Evolutionary conservation across 1,284 basidiomycete genomes (phyloP), one percentile per base, ranked within the genome.

Genomic region (Neotropicomus parvogracilis): DNA sequence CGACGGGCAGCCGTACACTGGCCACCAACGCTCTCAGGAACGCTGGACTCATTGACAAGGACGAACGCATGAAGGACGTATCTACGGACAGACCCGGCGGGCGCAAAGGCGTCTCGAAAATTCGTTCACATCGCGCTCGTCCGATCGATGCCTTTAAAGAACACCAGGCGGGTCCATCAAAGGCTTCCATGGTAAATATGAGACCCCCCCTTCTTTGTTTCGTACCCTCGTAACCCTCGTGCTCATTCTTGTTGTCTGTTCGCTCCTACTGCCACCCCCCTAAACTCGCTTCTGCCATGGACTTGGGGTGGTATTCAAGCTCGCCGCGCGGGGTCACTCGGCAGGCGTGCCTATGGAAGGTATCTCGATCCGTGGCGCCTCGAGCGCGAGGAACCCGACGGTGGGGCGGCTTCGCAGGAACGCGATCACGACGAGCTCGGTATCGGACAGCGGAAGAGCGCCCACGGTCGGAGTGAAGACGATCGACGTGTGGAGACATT

Each of bases 31-130:
- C 83, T 21, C 70, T 88, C 21, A 80, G 81, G 52, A 77, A 69
- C 42, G 85, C 83, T 2, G 86, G 86, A 36, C 80, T 88, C 59
- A 81, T 83, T 53, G 85, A 88, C 71, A 72, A 78, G 49, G 85
- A 88, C 63, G 72, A 79, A 46, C 76, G 71, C 57, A 88, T 88
- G 85, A 77, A 78, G 50, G 85, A 88, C 58, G 69, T 71, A 29
- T 73, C 75, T 13, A 34, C 45, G 9, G 81, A 85, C 67, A 81
- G 73, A 55, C 82, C 81, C 4, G 82, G 81, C 44, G 83, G 83
- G 14, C 76, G 84, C 55, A 88, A 88, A 64, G 79, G 78, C 35
- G 56, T 73, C 14, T 72, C 74, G 40, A 85, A 82, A 69, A 65
- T 74, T 54, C 78, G 82, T 32, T 72, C 78, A 2, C 80, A 83